Evolutionary conservation across 192 early-diverging fungal genomes (phyloP), one percentile per base, ranked within the genome.

Genomic region (Neocallimastix lanati): DNA sequence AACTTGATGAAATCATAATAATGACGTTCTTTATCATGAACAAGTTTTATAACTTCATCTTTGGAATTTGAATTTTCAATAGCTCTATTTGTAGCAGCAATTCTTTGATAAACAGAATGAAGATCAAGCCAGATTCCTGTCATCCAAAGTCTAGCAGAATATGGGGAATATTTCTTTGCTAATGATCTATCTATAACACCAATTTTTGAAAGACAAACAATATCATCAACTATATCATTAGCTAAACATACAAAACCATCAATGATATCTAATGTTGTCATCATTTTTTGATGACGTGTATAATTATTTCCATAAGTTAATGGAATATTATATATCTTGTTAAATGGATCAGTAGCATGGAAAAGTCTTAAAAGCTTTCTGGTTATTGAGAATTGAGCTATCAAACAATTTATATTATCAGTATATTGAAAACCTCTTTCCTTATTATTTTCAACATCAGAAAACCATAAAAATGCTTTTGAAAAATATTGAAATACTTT

Each of bases 401-500:
- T 86, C 13, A 92, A 80, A 37, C 21, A 21, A n/a, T 67, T 67
- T 2, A 67, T 21, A 67, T 67, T 67, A n/a, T 67, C 50, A 67
- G 50, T 67, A 67, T 67, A 67, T 37, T n/a, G 16, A 11, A 37
- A 37, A 78, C 77, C 77, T 27, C 77, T 78, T 80, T 86, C 84
- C 12, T 79, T 78, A 18, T 77, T 77, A 14, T 37, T 37, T 25
- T 67, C 25, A 29, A 84, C 30, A 37, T 87, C 80, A 0, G 80
- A 76, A 28, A 84, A 77, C 82, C 87, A 91, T 29, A 94, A 83
- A 28, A 92, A 82, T n/a, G 93, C 81, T 79, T 95, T 95, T 80
- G 89, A 82, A 67, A 86, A 82, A 81, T 95, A 95, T 81, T 95
- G 94, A 30, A 92, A 80, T 29, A 91, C 81, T 79, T 95, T 95